Evolutionary conservation across 1,284 basidiomycete species (phyloP).

Genomic region (Neonothopanus nambi): DNA sequence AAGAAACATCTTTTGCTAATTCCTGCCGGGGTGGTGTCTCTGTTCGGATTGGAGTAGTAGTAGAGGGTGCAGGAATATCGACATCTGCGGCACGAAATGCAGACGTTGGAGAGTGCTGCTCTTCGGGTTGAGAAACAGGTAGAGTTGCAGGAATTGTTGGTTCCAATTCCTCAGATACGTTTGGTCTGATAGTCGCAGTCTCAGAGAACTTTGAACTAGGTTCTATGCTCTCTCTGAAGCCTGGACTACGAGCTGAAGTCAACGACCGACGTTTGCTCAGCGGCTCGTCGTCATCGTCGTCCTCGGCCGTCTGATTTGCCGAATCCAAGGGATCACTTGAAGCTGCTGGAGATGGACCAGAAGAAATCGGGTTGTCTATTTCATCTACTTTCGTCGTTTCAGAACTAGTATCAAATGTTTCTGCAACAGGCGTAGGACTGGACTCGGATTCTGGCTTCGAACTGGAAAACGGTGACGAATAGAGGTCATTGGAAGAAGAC

Average conservation of each 20-base stretch:
- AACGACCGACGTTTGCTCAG: conserved; percentile 23
- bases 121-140: background rate
- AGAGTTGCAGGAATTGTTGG: background rate
- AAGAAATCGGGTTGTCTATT: background rate
- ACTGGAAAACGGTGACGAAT: conserved; percentile 8
- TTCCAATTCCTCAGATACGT: conserved; percentile 37
- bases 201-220: conserved; percentile 30
- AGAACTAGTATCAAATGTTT: background rate
- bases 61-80: background rate
- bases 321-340: conserved; percentile 47
- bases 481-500: conserved; percentile 11
- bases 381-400: background rate
- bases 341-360: background rate
- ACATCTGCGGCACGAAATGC: conserved; percentile 16
- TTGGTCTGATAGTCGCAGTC: conserved; percentile 41
- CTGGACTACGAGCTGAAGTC: conserved; percentile 31
- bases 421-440: background rate
- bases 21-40: background rate
- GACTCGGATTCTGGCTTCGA: background rate
- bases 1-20: background rate
- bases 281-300: conserved; percentile 39
- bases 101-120: background rate
- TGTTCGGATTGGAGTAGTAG: background rate
- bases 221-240: conserved; percentile 46
- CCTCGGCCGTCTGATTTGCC: conserved; percentile 31